Percentiles rank a stretch among this genome's conserved stretches.
Evolutionary conservation across 2,329 filamentous ascomycete genomes (phyloP).

Genomic region (Aspergillus costaricaensis): DNA sequence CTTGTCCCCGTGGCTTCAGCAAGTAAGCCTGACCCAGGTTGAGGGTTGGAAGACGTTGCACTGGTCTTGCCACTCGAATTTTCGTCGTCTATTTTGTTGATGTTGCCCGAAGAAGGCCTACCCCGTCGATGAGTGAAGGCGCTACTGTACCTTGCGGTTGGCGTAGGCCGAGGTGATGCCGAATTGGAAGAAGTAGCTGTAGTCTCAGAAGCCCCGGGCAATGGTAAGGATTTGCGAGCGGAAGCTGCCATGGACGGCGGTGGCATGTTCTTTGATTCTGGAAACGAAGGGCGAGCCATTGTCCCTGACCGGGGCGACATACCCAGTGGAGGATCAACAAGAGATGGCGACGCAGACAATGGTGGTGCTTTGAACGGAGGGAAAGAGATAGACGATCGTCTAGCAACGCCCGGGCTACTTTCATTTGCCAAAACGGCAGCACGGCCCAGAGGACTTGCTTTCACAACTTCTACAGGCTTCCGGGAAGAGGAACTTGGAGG

Average conservation of each 20-base stretch:
- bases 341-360: slow-evolving; percentile 81
- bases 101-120: slow-evolving; percentile 73
- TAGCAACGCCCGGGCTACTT: slow-evolving; percentile 54
- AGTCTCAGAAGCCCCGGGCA: slow-evolving; percentile 62
- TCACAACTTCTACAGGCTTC: slow-evolving; percentile 46
- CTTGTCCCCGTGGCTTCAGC: slow-evolving; percentile 67
- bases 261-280: slow-evolving; percentile 43
- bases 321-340: slow-evolving; percentile 50
- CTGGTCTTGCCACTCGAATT: slow-evolving; percentile 61
- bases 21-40: slow-evolving; percentile 77
- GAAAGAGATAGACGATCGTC: slow-evolving; percentile 83
- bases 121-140: slow-evolving; percentile 86
- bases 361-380: slow-evolving; percentile 96
- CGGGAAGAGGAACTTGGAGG: slow-evolving; percentile 54
- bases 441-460: slow-evolving; percentile 34
- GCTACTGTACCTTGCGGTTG: slow-evolving; percentile 85
- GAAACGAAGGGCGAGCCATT: slow-evolving; percentile 43
- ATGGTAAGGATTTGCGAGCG: slow-evolving; percentile 44
- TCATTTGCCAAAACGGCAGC: slow-evolving; percentile 46
- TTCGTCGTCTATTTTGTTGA: slow-evolving; percentile 58
- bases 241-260: slow-evolving; percentile 41
- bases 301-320: slow-evolving; percentile 54
- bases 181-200: slow-evolving; percentile 66
- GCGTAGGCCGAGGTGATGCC: slow-evolving; percentile 75
- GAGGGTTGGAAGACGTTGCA: slow-evolving; percentile 53